Evolutionary conservation across 768 basidiomycete genomes (phyloP).

Genomic region (Mycena kentingensis): DNA sequence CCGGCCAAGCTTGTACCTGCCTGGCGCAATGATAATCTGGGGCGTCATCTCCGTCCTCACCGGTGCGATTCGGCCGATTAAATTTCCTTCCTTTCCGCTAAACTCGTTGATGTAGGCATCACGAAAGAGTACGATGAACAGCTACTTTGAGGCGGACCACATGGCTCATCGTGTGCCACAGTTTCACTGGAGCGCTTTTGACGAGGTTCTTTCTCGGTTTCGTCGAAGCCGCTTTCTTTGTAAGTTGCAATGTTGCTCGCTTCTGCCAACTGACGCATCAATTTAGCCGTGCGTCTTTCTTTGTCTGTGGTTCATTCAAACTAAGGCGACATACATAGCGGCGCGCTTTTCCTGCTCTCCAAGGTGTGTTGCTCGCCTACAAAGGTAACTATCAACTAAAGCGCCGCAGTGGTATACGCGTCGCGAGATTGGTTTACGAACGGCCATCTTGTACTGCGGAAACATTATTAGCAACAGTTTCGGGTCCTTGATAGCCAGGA

Average conservation of each 20-base stretch:
- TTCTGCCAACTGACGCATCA: too few species aligned
- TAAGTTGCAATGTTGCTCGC: too few species aligned
- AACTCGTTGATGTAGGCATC: constrained; percentile 30
- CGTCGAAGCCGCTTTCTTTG: constrained; percentile 71
- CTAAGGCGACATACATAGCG: constrained; percentile 18
- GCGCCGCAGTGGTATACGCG: constrained; percentile 65
- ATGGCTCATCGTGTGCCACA: too few species aligned
- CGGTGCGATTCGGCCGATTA: constrained; percentile 34
- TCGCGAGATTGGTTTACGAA: constrained; percentile 72
- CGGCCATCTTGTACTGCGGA: constrained; percentile 72
- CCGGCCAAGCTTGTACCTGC: constrained; percentile 67
- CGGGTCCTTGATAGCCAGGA: constrained; percentile 79
- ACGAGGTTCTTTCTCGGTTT: constrained; percentile 82
- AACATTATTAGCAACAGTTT: constrained; percentile 83
- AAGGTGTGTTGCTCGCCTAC: constrained; percentile 32
- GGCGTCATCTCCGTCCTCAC: constrained; percentile 60
- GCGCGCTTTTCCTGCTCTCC: constrained; percentile 54
- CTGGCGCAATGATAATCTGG: constrained; percentile 73
- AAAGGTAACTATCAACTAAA: neutral
- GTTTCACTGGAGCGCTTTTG: constrained; percentile 67
- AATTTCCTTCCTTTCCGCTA: constrained; percentile 9
- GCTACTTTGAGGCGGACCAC: constrained; percentile 6
- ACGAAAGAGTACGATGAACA: constrained; percentile 41
- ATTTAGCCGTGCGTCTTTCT: constrained; percentile 15
- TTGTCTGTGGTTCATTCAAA: neutral